A percentile compares a stretch with the other conserved stretches of the same genome.
phyloP scores from a whole-genome alignment of 192 early-diverging fungal genomes.

The Gamsiella multidivaricata region DNA sequence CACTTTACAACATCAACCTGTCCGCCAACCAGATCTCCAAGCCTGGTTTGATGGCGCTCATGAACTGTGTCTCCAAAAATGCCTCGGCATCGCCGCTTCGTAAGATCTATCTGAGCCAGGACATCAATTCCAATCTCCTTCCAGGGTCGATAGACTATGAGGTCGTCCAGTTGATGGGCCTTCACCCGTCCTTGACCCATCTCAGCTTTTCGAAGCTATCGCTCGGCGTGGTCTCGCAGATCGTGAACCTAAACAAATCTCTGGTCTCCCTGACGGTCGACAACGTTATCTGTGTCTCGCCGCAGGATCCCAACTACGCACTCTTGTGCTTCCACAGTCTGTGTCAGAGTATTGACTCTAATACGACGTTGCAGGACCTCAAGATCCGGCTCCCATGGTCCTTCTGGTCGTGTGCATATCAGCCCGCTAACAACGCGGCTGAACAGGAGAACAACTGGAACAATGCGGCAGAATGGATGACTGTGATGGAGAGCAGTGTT shows the following conservation, averaged over 20 bases:
- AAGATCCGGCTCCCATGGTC: conserved; percentile 28
- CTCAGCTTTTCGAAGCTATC: conserved; percentile 28
- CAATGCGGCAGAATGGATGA: conserved; percentile 33
- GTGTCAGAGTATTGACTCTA: conserved; percentile 16
- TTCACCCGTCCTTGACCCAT: conserved; percentile 27
- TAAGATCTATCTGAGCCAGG: conserved; percentile 23
- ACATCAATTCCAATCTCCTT: conserved; percentile 1
- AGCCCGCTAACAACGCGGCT: background rate
- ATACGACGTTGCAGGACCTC: conserved; percentile 26
- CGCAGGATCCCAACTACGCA: conserved; percentile 22
- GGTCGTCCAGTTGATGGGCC: conserved; percentile 23
- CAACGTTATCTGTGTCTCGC: conserved; percentile 9
- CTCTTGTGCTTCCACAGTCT: conserved; percentile 25
- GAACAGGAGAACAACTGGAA: conserved; percentile 14
- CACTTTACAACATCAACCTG: conserved; percentile 19
- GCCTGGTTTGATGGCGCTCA: conserved; percentile 26
- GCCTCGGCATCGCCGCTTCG: conserved; percentile 1
- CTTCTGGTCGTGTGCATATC: conserved; percentile 37
- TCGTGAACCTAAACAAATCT: conserved; percentile 22
- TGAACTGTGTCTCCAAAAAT: conserved; percentile 16
- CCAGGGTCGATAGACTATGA: conserved; percentile 27
- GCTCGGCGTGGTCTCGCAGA: conserved; percentile 19
- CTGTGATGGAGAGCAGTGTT: conserved; percentile 16
- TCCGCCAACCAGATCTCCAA: conserved; percentile 37
- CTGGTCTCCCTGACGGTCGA: conserved; percentile 31